Evolutionary conservation across 2,329 filamentous ascomycete species (phyloP).

Genomic region (Neonectria faginata): DNA sequence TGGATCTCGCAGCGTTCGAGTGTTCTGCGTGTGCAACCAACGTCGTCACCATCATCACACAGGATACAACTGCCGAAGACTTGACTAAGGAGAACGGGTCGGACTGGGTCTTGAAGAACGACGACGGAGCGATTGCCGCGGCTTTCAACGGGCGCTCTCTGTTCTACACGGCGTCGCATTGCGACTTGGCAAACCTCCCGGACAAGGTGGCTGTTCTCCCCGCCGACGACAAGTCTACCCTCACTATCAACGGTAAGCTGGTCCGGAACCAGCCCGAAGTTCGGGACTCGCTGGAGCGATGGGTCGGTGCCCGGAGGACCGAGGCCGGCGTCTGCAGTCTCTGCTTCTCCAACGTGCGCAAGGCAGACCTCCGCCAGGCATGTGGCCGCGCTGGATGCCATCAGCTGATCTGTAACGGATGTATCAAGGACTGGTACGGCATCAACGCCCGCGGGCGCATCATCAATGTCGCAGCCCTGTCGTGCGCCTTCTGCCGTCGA

Average conservation of each 20-base stretch:
- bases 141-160: constrained; percentile 56
- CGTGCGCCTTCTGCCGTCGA: constrained; percentile 63
- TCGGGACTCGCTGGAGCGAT: constrained; percentile 49
- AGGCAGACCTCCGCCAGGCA: constrained; percentile 53
- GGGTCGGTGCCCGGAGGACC: constrained; percentile 53
- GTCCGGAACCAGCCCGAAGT: constrained; percentile 56
- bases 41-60: constrained; percentile 50
- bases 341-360: constrained; percentile 56
- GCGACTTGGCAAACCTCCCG: constrained; percentile 50
- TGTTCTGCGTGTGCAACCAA: constrained; percentile 57
- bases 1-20: constrained; percentile 49
- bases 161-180: constrained; percentile 52
- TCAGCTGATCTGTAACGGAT: constrained; percentile 57
- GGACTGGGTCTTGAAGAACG: constrained; percentile 59
- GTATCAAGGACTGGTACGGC: constrained; percentile 59
- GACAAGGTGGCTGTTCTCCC: constrained; percentile 54
- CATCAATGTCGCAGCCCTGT: constrained; percentile 61
- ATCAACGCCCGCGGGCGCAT: constrained; percentile 57
- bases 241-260: constrained; percentile 54
- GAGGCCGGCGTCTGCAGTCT: constrained; percentile 58
- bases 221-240: constrained; percentile 18
- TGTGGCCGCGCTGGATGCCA: constrained; percentile 60
- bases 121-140: constrained; percentile 48
- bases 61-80: constrained; percentile 52
- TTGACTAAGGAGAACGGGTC: constrained; percentile 56